Base-by-base conservation (phyloP, 139 green algal species). In the Chlorella sp. region DNA sequence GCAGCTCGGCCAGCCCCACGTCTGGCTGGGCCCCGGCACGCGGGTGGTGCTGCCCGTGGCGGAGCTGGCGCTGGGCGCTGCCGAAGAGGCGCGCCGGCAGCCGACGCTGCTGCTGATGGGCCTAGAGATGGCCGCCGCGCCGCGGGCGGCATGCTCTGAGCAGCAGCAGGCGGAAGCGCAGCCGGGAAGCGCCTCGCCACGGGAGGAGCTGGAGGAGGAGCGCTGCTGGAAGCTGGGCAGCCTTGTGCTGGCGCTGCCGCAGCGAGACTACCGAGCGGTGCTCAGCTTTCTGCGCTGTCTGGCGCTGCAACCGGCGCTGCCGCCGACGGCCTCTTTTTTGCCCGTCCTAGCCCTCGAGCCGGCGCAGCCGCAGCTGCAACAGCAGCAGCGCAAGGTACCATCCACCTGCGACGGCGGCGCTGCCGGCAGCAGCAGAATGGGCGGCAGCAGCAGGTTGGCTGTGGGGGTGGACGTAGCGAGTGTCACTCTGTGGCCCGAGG, bases 281-380 rank as follows among this genome's bases (percentile, higher is more conserved):
- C 36, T 74, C 12, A 27, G 38, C 31, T 60, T 83, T 42, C 15
- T 75, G 33, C 41, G 62, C 31, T 81, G 71, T 27, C 42, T 50
- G 25, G 31, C n/a, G 15, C 50, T 67, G 50, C 63, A 71, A 17
- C 77, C 77, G 21, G 51, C 64, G 12, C 25, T 83, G 35, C 71
- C 71, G 41, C 33, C 41, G 33, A 14, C 46, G 14, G 14, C n/a
- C n/a, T n/a, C n/a, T n/a, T n/a, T n/a, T n/a, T n/a, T n/a, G n/a
- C n/a, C n/a, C n/a, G n/a, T n/a, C 14, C 46, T 17, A 17, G 14
- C 14, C 46, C 46, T 55, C 14, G 31, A 25, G 31, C 42, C 41
- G 14, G 31, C 56, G 31, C 71, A 65, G 17, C 56, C 29, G 6
- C 40, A 67, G 12, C 5, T 0, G n/a, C 41, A 55, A 29, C 36